These are phyloP conservation scores for Nematodospora valgi DNA, from an alignment of 805 yeast genomes.

Conservation along the genomic window DNA sequence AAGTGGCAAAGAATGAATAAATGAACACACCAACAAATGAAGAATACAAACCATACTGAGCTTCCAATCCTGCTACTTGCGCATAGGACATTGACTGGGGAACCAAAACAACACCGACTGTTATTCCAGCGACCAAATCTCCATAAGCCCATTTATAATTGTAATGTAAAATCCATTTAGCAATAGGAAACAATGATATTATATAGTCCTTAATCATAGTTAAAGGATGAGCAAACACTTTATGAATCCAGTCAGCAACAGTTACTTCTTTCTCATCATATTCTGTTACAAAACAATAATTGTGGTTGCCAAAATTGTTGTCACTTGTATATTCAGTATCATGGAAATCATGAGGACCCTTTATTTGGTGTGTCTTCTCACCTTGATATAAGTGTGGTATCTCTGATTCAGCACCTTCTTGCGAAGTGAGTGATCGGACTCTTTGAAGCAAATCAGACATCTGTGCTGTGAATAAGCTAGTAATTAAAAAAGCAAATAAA, in stretches of 20 bases:
- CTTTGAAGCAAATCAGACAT: slow-evolving; percentile 12
- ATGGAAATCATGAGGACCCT: slow-evolving; percentile 16
- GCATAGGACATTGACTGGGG: slow-evolving; percentile 98
- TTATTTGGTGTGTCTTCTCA: slow-evolving; percentile 3
- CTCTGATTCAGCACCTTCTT: slow-evolving; percentile 15
- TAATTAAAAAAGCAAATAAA: background rate
- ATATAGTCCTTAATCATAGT: slow-evolving; percentile 45
- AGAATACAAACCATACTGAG: slow-evolving; percentile 87
- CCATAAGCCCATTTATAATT: slow-evolving; percentile 75
- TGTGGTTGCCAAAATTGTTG: background rate
- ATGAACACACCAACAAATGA: slow-evolving; percentile 88
- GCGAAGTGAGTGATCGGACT: slow-evolving; percentile 8
- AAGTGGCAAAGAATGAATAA: slow-evolving; percentile 89
- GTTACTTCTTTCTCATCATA: slow-evolving; percentile 31
- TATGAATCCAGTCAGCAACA: slow-evolving; percentile 29
- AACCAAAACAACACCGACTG: slow-evolving; percentile 89
- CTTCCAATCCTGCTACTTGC: slow-evolving; percentile 70
- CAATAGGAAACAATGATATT: slow-evolving; percentile 70
- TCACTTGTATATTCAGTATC: slow-evolving; percentile 6
- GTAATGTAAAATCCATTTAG: slow-evolving; percentile 82
- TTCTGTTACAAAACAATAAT: slow-evolving; percentile 30
- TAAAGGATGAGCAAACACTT: slow-evolving; percentile 35
- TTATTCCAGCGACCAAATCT: slow-evolving; percentile 87
- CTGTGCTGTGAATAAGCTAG: background rate
- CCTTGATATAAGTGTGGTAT: slow-evolving; percentile 20